Evolutionary conservation across 305 asterid species (phyloP).

Genomic region (Fraxinus greggii): DNA sequence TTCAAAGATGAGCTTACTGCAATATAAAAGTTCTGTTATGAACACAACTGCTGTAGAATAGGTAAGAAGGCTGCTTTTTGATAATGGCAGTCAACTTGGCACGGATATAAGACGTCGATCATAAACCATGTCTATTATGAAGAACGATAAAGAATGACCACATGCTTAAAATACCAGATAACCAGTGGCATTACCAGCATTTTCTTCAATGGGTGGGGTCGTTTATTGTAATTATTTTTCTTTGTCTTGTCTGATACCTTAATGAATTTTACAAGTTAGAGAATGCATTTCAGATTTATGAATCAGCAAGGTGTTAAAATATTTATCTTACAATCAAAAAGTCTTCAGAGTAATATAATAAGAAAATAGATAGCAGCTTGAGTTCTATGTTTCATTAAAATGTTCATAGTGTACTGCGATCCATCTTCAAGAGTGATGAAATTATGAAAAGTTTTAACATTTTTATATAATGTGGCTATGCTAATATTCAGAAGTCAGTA

Average conservation of each 20-base stretch:
- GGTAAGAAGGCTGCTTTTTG: neutral
- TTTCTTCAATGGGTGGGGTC: neutral
- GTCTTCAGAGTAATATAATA: neutral
- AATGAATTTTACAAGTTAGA: neutral
- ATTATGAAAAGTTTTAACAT: neutral
- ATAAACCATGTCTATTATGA: neutral
- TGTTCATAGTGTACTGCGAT: neutral
- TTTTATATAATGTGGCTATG: neutral
- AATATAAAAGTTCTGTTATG: neutral
- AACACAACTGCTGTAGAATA: neutral
- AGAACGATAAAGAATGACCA: neutral
- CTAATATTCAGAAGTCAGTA: slow-evolving; percentile 1
- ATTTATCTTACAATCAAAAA: neutral
- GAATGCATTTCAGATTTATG: neutral
- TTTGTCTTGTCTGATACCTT: neutral
- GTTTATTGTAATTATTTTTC: neutral
- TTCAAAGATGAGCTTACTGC: neutral
- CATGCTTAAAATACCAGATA: neutral
- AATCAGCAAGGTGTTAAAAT: neutral
- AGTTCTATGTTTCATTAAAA: neutral
- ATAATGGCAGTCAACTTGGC: neutral
- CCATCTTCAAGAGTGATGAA: neutral
- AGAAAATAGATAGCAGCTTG: neutral
- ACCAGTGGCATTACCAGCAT: neutral
- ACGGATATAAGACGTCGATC: neutral